phyloP scores from a whole-genome alignment of 352 stramenopile genomes.

The Halophytophthora polymorphica region DNA sequence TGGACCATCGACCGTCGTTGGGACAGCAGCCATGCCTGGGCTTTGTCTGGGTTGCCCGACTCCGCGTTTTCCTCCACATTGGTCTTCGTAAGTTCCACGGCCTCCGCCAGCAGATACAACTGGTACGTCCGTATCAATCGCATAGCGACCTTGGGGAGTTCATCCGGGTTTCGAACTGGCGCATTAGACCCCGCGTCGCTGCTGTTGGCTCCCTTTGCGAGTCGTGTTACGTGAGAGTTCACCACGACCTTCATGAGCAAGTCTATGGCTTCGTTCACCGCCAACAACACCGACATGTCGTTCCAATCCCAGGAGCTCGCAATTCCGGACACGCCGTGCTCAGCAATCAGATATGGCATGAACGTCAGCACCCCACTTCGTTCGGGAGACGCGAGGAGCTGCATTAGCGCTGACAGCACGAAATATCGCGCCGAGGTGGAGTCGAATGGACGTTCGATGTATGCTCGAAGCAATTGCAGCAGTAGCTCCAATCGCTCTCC shows the following conservation, averaged over 20 bases:
- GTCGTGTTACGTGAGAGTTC: slow-evolving; percentile 17
- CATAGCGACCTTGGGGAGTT: slow-evolving; percentile 40
- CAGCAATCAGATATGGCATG: slow-evolving; percentile 33
- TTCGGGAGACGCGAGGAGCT: slow-evolving; percentile 49
- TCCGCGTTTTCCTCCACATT: slow-evolving; percentile 12
- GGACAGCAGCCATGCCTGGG: slow-evolving; percentile 7
- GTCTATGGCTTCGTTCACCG: slow-evolving; percentile 36
- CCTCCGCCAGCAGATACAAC: slow-evolving; percentile 71
- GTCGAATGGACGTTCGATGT: slow-evolving; percentile 30
- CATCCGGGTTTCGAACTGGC: slow-evolving; percentile 1
- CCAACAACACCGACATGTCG: slow-evolving; percentile 10
- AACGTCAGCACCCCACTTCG: slow-evolving; percentile 69
- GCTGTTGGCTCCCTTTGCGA: slow-evolving; percentile 8
- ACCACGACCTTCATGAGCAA: slow-evolving; percentile 40
- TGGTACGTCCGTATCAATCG: slow-evolving; percentile 73
- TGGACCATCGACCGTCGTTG: slow-evolving; percentile 53
- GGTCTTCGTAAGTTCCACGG: slow-evolving; percentile 58
- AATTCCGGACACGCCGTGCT: slow-evolving; percentile 3
- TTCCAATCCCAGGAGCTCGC: slow-evolving; percentile 2
- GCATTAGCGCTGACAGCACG: slow-evolving; percentile 55
- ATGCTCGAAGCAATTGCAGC: slow-evolving; percentile 49
- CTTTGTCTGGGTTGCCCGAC: slow-evolving; percentile 3
- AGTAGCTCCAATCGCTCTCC: slow-evolving; percentile 69
- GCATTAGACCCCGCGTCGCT: background rate
- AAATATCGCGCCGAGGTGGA: slow-evolving; percentile 41